These are phyloP conservation scores for Rhodotorula sp. DNA, from an alignment of 1,284 basidiomycete genomes.

Conservation along the genomic window DNA sequence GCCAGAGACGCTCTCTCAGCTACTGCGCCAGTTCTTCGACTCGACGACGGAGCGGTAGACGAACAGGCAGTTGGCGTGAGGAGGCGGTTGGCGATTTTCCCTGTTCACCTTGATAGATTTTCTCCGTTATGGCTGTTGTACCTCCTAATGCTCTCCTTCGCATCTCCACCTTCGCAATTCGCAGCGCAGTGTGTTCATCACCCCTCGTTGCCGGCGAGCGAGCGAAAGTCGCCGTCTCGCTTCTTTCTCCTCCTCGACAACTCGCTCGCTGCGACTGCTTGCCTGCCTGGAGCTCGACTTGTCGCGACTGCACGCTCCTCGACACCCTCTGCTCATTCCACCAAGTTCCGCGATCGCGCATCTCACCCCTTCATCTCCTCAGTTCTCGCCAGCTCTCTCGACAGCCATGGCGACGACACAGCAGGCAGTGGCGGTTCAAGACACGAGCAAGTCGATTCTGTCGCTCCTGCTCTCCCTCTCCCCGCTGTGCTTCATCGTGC, in stretches of 20 bases:
- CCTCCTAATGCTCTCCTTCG: not conserved
- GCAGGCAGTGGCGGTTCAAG: constrained; percentile 10
- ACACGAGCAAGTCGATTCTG: constrained; percentile 13
- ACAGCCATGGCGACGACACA: not conserved
- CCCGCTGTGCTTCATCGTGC: constrained; percentile 16
- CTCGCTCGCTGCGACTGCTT: not conserved
- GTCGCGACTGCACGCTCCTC: not conserved
- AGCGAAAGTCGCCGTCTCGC: not conserved
- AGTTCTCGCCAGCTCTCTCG: too few species aligned
- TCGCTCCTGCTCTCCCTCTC: constrained; percentile 18
- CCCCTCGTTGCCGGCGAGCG: not conserved
- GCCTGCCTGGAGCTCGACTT: not conserved
- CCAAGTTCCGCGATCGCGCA: not conserved
- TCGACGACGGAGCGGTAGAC: constrained; percentile 24
- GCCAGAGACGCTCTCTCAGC: constrained; percentile 86
- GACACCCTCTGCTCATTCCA: not conserved
- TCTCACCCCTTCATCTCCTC: too few species aligned
- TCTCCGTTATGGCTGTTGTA: not conserved
- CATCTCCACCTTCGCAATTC: not conserved
- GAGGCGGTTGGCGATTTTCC: not conserved
- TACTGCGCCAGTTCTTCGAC: constrained; percentile 74
- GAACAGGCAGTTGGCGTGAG: not conserved
- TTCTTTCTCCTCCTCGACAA: not conserved
- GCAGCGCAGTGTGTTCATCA: not conserved
- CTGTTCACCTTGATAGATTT: not conserved